A percentile compares a stretch with the other conserved stretches of the same genome.
phyloP scores from a whole-genome alignment of 2,329 filamentous ascomycete genomes.

The Stylonectria norvegica region DNA sequence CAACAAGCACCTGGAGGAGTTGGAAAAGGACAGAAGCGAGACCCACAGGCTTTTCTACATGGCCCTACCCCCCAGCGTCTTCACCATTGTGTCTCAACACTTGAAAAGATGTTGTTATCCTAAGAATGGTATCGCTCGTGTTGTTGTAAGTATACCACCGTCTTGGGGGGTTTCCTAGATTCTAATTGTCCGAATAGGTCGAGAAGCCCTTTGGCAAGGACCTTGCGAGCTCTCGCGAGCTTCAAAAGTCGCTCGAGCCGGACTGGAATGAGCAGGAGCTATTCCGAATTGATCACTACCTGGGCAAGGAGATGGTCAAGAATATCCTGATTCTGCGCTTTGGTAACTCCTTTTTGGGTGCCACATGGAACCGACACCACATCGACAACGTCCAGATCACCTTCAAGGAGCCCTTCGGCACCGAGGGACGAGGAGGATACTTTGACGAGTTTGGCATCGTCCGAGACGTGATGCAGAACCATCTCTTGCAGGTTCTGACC shows the following conservation, averaged over 20 bases:
- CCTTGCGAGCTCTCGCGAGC: constrained; percentile 84
- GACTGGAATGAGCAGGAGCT: constrained; percentile 99
- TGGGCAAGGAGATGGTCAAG: constrained; percentile 99
- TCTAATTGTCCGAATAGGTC: constrained; percentile 55
- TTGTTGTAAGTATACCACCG: constrained; percentile 63
- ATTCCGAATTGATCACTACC: constrained; percentile 98
- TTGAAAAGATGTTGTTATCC: constrained; percentile 98
- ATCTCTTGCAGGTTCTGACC: constrained; percentile 92
- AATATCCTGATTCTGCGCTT: constrained; percentile 98
- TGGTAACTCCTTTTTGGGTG: constrained; percentile 97
- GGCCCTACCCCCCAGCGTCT: constrained; percentile 95
- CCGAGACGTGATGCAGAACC: constrained; percentile 99
- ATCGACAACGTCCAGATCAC: constrained; percentile 99
- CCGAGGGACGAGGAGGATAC: constrained; percentile 95
- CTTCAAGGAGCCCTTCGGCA: constrained; percentile 99
- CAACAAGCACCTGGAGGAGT: constrained; percentile 77
- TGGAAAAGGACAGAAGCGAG: constrained; percentile 79
- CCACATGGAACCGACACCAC: constrained; percentile 98
- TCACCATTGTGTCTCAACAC: constrained; percentile 96
- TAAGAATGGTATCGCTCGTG: constrained; percentile 80
- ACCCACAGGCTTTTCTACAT: constrained; percentile 98
- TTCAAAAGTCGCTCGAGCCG: constrained; percentile 90
- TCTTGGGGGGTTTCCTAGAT: not conserved
- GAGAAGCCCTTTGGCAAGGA: constrained; percentile 99
- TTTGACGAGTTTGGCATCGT: constrained; percentile 99